Base-by-base conservation (phyloP, 2,329 filamentous ascomycete species). In the Trichocomaceae sp. region DNA sequence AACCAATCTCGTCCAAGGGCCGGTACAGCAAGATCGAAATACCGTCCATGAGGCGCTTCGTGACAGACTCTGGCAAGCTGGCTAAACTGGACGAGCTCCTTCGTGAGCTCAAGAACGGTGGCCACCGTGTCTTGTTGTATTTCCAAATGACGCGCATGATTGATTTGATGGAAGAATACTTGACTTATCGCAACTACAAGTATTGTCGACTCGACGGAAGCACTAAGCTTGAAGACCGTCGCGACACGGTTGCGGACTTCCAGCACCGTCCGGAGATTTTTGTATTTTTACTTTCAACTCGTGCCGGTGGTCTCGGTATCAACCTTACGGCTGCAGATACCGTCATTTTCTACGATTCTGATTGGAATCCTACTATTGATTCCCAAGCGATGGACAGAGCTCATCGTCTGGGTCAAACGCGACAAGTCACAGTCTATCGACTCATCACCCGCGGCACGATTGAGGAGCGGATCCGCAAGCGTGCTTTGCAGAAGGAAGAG, bases 111-210 rank as follows among this genome's bases (percentile, higher is more conserved):
- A 99, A 97, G 79, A 87, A 90, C 59, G 88, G 87, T 59, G 88
- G 88, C 35, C 93, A 99, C 64, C 90, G 93, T 66, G 93, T 99
- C 20, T 79, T 99, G 52, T 78, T 99, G 19, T 99, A 99, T 79
- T 99, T 99, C 88, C 93, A 99, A 78, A 99, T 99, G 93, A 99
- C 93, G 3, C 88, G 89, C 67, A 99, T 99, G 93, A 97, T 99
- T 67, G 92, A 99, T 70, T 78, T 99, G 58, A 97, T 97, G 88
- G 93, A 99, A 71, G 93, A 99, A 73, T 99, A 97, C 64, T 79
- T 99, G 57, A 97, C 93, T 0, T 97, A 97, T 76, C 89, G 93
- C 69, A 96, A 97, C 75, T 97, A 96, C 84, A 96, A 95, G 73
- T 99, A 96, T 75, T 95, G 92, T 66, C 88, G 93, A 57, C 81